phyloP scores from a whole-genome alignment of 2,329 filamentous ascomycete genomes.

The Diaporthe velutina region DNA sequence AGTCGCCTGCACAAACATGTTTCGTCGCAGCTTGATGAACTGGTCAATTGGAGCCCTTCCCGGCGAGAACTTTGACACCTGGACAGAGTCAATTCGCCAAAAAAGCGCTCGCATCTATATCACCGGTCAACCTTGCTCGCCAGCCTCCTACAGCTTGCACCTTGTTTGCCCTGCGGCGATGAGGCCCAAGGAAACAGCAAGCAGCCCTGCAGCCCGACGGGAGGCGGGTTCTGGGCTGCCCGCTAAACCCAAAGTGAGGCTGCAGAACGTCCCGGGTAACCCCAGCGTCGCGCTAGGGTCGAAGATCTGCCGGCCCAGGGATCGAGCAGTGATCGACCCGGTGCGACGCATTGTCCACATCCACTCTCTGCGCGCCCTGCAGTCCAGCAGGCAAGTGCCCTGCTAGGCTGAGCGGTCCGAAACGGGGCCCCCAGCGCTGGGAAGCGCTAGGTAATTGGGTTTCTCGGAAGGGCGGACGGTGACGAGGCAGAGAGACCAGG shows the following conservation, averaged over 20 bases:
- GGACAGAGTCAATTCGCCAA: slow-evolving; percentile 25
- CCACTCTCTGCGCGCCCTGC: slow-evolving; percentile 13
- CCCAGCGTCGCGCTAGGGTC: slow-evolving; percentile 22
- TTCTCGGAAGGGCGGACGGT: slow-evolving; percentile 11
- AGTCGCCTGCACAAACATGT: slow-evolving; percentile 27
- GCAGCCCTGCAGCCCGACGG: slow-evolving; percentile 24
- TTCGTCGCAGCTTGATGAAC: slow-evolving; percentile 25
- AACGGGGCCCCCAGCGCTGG: slow-evolving; percentile 29
- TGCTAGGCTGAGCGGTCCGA: slow-evolving; percentile 31
- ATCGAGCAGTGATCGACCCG: slow-evolving; percentile 30
- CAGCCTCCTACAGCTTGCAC: slow-evolving; percentile 9
- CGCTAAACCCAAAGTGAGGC: slow-evolving; percentile 24
- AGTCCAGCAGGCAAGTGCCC: slow-evolving; percentile 22
- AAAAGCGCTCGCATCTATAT: background rate
- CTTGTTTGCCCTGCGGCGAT: slow-evolving; percentile 19
- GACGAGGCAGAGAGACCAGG: background rate
- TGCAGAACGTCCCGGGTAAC: slow-evolving; percentile 1
- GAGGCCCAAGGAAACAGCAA: slow-evolving; percentile 4
- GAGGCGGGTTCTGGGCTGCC: slow-evolving; percentile 14
- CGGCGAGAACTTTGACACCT: slow-evolving; percentile 23
- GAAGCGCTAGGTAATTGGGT: slow-evolving; percentile 25
- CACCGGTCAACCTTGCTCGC: slow-evolving; percentile 19
- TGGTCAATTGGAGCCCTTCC: slow-evolving; percentile 27
- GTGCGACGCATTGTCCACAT: slow-evolving; percentile 22
- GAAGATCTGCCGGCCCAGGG: slow-evolving; percentile 24